These are phyloP conservation scores for Litchi chinensis DNA, from an alignment of 345 rosid genomes.

Conservation along the genomic window DNA sequence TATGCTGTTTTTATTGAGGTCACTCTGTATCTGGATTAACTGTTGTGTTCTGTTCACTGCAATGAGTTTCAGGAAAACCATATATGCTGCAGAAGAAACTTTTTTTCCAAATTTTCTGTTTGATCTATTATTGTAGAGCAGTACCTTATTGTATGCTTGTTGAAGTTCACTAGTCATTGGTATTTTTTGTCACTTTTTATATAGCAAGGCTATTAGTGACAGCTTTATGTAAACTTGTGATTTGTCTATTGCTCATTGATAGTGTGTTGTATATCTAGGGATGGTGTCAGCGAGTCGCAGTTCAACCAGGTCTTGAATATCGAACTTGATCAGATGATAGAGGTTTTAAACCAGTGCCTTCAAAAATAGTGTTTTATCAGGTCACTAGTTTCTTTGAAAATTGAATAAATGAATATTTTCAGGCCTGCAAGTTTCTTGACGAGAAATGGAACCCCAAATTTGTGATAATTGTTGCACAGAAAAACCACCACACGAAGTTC, in stretches of 20 bases:
- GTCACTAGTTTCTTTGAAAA: neutral
- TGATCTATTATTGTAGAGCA: neutral
- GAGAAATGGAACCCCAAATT: conserved; percentile 72
- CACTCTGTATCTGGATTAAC: neutral
- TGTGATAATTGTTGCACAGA: conserved; percentile 80
- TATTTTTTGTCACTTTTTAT: neutral
- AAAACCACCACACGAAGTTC: conserved; percentile 90
- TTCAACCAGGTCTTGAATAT: conserved; percentile 83
- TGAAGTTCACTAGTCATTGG: neutral
- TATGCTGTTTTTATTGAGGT: neutral
- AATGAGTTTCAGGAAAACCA: neutral
- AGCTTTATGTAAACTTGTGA: neutral
- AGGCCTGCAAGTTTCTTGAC: conserved; percentile 92
- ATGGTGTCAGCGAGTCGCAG: conserved; percentile 94
- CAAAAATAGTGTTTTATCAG: neutral
- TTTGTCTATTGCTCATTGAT: neutral
- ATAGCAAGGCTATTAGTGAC: neutral
- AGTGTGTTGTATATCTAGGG: conserved; percentile 51
- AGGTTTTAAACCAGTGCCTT: conserved; percentile 44
- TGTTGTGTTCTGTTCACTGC: neutral
- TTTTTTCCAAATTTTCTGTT: neutral
- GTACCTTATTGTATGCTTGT: neutral
- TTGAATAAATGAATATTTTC: neutral
- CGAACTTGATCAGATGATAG: conserved; percentile 80
- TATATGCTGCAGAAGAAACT: neutral